Conservation (phyloP, 78 protist species). For the Kipferlia bialata region DNA sequence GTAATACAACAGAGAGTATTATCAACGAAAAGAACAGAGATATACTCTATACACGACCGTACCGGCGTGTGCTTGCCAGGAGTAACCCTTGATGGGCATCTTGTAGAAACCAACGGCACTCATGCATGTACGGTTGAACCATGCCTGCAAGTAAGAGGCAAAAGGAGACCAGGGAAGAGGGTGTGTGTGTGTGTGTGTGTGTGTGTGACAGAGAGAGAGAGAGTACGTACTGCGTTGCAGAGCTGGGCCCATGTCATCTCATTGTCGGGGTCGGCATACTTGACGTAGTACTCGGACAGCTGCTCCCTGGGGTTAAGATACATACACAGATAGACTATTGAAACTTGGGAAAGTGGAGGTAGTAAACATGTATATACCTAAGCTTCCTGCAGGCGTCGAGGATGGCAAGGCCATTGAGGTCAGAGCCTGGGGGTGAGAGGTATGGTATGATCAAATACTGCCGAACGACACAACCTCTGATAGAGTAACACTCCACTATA, state of each 20-base stretch:
- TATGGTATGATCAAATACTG: not conserved
- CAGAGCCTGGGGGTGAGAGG: slow-evolving; percentile 44
- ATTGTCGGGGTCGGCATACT: not conserved
- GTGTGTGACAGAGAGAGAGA: no score
- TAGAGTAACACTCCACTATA: no score
- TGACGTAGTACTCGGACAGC: not conserved
- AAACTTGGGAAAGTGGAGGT: not conserved
- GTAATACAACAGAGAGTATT: not conserved
- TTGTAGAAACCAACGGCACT: slow-evolving; percentile 73
- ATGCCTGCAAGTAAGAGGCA: no score
- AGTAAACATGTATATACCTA: no score
- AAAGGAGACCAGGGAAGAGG: no score
- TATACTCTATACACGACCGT: no score
- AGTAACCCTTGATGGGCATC: slow-evolving; percentile 34
- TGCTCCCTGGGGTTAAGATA: not conserved
- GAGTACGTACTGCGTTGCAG: no score
- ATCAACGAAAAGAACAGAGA: no score
- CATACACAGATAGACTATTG: no score
- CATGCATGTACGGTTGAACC: slow-evolving; percentile 43
- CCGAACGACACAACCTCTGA: no score
- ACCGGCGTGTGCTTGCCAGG: slow-evolving; percentile 16
- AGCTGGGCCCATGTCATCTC: slow-evolving; percentile 3
- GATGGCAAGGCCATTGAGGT: slow-evolving; percentile 80
- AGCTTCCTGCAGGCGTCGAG: slow-evolving; percentile 62
- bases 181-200: no score